Evolutionary conservation across 805 yeast genomes (phyloP), one percentile per base, ranked within the genome.

Genomic region (Kregervanrija fluxuum): DNA sequence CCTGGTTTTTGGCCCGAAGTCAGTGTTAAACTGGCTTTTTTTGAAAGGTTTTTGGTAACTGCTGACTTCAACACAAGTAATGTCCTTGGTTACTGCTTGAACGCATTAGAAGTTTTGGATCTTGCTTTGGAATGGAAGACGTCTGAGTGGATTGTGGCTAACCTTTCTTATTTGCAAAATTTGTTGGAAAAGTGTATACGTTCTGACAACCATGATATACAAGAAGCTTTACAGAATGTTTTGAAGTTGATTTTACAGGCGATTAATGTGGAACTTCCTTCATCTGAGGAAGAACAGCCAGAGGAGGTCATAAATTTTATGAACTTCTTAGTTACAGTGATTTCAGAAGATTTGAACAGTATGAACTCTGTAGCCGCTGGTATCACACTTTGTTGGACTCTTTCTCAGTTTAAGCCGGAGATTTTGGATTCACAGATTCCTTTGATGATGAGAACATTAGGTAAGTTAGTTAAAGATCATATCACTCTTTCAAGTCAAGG

Each of bases 381-480:
- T 54, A 87, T 85, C 35, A 89, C 85, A 39, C 71, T 77, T 42
- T 80, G 82, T 13, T 91, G 85, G 90, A 85, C 95, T 0, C 69
- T 90, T 42, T 85, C 89, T 12, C 76, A 79, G 50, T 81, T 75
- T 57, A 75, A 80, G 43, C 95, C 96, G 0, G 74, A 78, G 28
- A 74, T 79, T 9, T 70, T 91, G 41, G 95, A 90, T 50, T 73
- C 87, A 1, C 68, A 88, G 41, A 69, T 93, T 48, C 90, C 87
- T 2, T 67, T 77, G 49, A 73, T 89, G 11, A 84, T 93, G 82
- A 79, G 90, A 58, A 87, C 95, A 0, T 82, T 95, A 64, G 86
- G 90, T 49, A 89, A 87, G 59, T 71, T 91, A 40, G 87, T 93
- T 57, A 87, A 87, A 53, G 97, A 90, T 61, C 95, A 90, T 57